Percentiles rank a stretch among this genome's conserved stretches.
Evolutionary conservation across 208 protist species (phyloP).

Genomic region (Leishmania major): DNA sequence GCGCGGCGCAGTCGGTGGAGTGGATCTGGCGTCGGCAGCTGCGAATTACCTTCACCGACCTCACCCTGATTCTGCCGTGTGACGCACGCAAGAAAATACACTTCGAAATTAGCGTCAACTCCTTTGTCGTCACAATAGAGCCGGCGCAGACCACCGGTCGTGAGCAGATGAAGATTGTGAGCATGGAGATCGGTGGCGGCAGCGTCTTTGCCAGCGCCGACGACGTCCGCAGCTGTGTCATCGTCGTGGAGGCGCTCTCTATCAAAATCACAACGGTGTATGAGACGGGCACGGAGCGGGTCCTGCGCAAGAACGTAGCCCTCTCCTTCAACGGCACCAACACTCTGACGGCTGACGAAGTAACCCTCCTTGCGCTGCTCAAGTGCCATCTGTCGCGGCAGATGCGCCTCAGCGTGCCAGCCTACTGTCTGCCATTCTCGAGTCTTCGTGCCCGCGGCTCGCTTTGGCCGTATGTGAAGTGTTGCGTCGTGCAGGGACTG

Average conservation of each 20-base stretch:
- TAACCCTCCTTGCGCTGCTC: constrained; percentile 43
- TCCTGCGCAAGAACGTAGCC: constrained; percentile 59
- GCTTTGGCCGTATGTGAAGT: constrained; percentile 59
- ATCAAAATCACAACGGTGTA: constrained; percentile 62
- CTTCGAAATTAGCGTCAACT: constrained; percentile 43
- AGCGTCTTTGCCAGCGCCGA: constrained; percentile 28
- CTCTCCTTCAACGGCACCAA: constrained; percentile 41
- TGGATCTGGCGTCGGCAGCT: constrained; percentile 73
- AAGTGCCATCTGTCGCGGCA: constrained; percentile 58
- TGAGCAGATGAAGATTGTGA: constrained; percentile 55
- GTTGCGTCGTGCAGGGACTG: constrained; percentile 54
- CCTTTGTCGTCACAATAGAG: constrained; percentile 51
- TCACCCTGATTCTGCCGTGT: constrained; percentile 47
- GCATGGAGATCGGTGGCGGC: constrained; percentile 27
- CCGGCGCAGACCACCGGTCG: constrained; percentile 34
- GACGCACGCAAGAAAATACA: constrained; percentile 40
- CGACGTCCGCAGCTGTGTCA: constrained; percentile 22
- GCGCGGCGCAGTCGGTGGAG: constrained; percentile 51
- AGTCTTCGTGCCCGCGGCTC: constrained; percentile 43
- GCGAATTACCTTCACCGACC: constrained; percentile 47
- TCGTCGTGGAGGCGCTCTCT: constrained; percentile 33
- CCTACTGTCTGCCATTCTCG: constrained; percentile 59
- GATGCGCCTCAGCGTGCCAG: constrained; percentile 43
- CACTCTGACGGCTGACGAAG: constrained; percentile 46
- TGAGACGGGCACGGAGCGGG: constrained; percentile 28